Evolutionary conservation across 2,329 filamentous ascomycete species (phyloP).

Genomic region (Chaetomiaceae sp.): DNA sequence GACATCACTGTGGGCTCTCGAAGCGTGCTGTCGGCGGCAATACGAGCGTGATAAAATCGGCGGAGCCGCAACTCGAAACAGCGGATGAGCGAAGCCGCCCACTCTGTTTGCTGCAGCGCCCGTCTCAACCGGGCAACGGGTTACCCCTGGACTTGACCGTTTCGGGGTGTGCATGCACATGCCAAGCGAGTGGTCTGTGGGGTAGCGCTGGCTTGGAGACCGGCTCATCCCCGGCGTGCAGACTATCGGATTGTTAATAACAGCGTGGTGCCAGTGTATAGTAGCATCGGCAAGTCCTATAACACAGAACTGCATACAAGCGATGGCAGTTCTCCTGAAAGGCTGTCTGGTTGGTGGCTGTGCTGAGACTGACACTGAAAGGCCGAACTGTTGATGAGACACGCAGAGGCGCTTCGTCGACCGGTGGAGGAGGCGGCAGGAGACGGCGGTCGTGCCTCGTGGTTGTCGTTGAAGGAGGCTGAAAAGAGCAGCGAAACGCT

Average conservation of each 20-base stretch:
- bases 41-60: constrained; percentile 9
- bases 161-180: constrained; percentile 7
- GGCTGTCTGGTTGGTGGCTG: no score
- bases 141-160: constrained; percentile 10
- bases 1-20: no score
- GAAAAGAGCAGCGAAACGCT: no score
- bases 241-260: background rate
- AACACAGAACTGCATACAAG: background rate
- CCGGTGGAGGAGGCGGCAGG: background rate
- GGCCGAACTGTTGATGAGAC: background rate
- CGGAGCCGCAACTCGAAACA: constrained; percentile 11
- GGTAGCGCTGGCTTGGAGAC: background rate
- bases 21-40: constrained; percentile 4
- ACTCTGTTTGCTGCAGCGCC: constrained; percentile 4
- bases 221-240: constrained; percentile 1
- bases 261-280: background rate
- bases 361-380: no score
- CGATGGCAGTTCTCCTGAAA: background rate
- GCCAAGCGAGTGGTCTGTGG: constrained; percentile 11
- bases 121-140: constrained; percentile 8
- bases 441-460: background rate
- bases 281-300: background rate
- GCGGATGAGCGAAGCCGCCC: background rate
- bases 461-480: background rate
- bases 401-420: background rate